These are phyloP conservation scores for Leptosphaerulina australis DNA, from an alignment of 2,329 filamentous ascomycete species.

Conservation along the genomic window DNA sequence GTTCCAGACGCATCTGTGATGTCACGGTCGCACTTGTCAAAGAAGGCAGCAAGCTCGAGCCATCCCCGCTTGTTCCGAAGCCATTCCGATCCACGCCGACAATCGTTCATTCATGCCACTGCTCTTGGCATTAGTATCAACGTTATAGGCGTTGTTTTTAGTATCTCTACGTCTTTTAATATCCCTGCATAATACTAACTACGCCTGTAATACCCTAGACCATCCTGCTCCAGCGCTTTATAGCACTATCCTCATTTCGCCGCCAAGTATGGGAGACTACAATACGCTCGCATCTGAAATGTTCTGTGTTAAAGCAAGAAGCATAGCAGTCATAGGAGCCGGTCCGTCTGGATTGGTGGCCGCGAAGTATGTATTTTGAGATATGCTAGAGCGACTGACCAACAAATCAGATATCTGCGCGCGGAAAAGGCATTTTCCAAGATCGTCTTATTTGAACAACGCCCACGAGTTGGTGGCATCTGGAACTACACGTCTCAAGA, in stretches of 20 bases:
- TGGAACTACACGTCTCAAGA: slow-evolving; percentile 76
- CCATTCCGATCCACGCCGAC: slow-evolving; percentile 17
- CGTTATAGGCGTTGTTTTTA: neutral
- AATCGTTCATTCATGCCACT: slow-evolving; percentile 16
- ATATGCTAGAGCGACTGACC: neutral
- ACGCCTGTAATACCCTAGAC: slow-evolving; percentile 11
- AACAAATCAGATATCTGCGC: slow-evolving; percentile 64
- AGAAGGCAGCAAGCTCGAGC: slow-evolving; percentile 2
- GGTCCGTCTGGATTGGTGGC: slow-evolving; percentile 79
- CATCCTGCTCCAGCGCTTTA: neutral
- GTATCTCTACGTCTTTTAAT: neutral
- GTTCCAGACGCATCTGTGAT: slow-evolving; percentile 12
- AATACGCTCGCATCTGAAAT: slow-evolving; percentile 17
- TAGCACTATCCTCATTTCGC: neutral
- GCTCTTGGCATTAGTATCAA: slow-evolving; percentile 4
- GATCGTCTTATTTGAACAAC: slow-evolving; percentile 83
- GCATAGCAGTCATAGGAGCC: slow-evolving; percentile 79
- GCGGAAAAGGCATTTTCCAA: slow-evolving; percentile 72
- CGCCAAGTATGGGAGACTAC: slow-evolving; percentile 1
- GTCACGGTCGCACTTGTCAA: slow-evolving; percentile 6
- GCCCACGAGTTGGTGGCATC: slow-evolving; percentile 75
- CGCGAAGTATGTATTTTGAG: slow-evolving; percentile 62
- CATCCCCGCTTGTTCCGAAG: slow-evolving; percentile 19
- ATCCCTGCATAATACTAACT: no score
- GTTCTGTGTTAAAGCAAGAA: slow-evolving; percentile 54